Evolutionary conservation across 2,329 filamentous ascomycete species (phyloP).

Genomic region (Aureobasidium sp.): DNA sequence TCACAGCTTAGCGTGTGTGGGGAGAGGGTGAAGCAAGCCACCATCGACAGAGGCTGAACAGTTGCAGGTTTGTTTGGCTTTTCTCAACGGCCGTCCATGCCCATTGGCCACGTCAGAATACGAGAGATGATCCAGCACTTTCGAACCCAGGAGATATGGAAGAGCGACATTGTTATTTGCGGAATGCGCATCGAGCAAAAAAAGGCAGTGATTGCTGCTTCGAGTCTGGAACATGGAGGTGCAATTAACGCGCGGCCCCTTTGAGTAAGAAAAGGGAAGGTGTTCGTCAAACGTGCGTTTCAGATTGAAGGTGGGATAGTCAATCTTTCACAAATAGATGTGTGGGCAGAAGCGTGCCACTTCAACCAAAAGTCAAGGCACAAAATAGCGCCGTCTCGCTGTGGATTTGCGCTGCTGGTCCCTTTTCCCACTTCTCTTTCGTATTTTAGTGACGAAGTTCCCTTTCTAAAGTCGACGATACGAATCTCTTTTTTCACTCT

Average conservation of each 20-base stretch:
- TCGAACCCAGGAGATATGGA: background rate
- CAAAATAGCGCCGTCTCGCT: constrained; percentile 8
- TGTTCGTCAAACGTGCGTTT: constrained; percentile 7
- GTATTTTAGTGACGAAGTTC: background rate
- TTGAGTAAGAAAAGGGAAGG: background rate
- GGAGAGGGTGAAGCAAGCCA: constrained; percentile 6
- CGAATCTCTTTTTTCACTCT: background rate
- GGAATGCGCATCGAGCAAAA: background rate
- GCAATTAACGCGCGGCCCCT: constrained; percentile 9
- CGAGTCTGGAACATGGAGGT: background rate
- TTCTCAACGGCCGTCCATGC: background rate
- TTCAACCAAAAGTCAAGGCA: background rate
- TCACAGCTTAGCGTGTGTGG: constrained; percentile 1
- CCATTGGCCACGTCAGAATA: background rate
- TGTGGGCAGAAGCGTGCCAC: background rate
- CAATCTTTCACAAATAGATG: background rate
- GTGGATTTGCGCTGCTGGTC: background rate
- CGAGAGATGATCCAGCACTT: background rate
- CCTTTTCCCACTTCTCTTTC: background rate
- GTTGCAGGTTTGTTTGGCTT: background rate
- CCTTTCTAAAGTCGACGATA: background rate
- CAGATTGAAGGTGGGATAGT: constrained; percentile 5
- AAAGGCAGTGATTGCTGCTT: background rate
- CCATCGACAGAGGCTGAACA: constrained; percentile 1
- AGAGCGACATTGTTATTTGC: background rate